Conservation (phyloP, 192 early-diverging fungal genomes). For the Phycomyces blakesleeanus region DNA sequence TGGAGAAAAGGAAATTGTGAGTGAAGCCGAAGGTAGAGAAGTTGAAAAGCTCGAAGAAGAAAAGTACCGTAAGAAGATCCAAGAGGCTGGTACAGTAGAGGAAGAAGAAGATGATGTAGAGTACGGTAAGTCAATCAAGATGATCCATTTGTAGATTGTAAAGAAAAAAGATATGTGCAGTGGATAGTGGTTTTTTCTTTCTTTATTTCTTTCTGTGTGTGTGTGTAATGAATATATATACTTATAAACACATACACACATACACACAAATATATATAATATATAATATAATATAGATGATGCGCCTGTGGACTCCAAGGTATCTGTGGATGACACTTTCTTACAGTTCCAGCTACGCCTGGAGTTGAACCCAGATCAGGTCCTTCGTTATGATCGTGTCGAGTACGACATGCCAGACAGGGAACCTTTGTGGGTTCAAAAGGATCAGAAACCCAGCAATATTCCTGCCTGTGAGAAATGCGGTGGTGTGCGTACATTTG, state of each 20-base stretch:
- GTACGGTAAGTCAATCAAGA: conserved; percentile 2
- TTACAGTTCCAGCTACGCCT: conserved; percentile 86
- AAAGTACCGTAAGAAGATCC: conserved; percentile 10
- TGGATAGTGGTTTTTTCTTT: too few relatives aligned
- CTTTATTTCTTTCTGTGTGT: too few relatives aligned
- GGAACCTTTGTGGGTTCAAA: conserved; percentile 79
- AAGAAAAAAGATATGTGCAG: too few relatives aligned
- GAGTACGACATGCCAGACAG: conserved; percentile 52
- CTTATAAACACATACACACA: too few relatives aligned
- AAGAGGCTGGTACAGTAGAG: conserved; percentile 38
- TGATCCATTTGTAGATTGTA: too few relatives aligned
- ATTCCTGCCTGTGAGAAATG: conserved; percentile 74
- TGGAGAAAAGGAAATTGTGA: conserved; percentile 63
- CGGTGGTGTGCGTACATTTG: conserved; percentile 70
- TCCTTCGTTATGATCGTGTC: conserved; percentile 72
- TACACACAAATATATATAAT: too few relatives aligned
- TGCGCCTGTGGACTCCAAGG: conserved; percentile 67
- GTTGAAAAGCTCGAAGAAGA: conserved; percentile 47
- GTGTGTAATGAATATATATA: too few relatives aligned
- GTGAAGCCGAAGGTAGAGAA: conserved; percentile 58
- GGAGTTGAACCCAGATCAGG: conserved; percentile 74
- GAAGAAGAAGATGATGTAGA: conserved; percentile 39
- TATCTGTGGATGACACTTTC: conserved; percentile 87
- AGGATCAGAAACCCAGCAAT: conserved; percentile 57
- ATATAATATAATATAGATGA: neutral